Evolutionary conservation across 2,329 filamentous ascomycete genomes (phyloP), one percentile per base, ranked within the genome.

Genomic region (Zymoseptoria tritici): DNA sequence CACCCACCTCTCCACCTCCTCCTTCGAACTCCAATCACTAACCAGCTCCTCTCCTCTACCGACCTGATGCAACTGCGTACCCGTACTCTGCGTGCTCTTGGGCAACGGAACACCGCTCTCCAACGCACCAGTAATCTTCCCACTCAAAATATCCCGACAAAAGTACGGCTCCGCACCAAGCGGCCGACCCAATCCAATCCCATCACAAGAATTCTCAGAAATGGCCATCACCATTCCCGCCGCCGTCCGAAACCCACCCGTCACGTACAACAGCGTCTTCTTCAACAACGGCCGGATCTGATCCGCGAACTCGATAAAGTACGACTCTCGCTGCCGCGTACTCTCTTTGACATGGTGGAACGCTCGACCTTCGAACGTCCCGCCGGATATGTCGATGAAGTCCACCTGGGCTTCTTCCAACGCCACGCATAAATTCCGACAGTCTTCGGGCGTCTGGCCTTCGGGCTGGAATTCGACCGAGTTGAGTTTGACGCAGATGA

Each of bases 291-390:
- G 69, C 20, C 62, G 58, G 51, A 73, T 65, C 58, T 65, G 59
- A 49, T 71, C 66, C n/a, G 70, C 68, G 31, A 69, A 71, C 52
- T 71, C 67, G 29, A 71, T 67, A 54, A 71, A 72, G 60, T 68
- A 70, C 16, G 62, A 63, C 55, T 72, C 70, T 46, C 70, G 60
- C 11, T 58, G 62, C 54, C 66, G 68, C 1, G 70, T 71, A 24
- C 60, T 63, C 19, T 49, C 52, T 58, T 69, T 69, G 60, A 69
- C 69, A 56, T 72, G 69, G 52, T 67, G 65, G 36, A 71, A 71
- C 0, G 69, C 69, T 21, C 63, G 60, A 29, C 64, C 60, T 61
- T 70, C 68, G 55, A 66, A 71, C 1, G 68, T 71, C 3, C 68
- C 67, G 22, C 68, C 70, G 11, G 60, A 64, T 9, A 72, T 49